These are phyloP conservation scores for Colletotrichum sp. DNA, from an alignment of 2,329 filamentous ascomycete genomes.

Conservation along the genomic window DNA sequence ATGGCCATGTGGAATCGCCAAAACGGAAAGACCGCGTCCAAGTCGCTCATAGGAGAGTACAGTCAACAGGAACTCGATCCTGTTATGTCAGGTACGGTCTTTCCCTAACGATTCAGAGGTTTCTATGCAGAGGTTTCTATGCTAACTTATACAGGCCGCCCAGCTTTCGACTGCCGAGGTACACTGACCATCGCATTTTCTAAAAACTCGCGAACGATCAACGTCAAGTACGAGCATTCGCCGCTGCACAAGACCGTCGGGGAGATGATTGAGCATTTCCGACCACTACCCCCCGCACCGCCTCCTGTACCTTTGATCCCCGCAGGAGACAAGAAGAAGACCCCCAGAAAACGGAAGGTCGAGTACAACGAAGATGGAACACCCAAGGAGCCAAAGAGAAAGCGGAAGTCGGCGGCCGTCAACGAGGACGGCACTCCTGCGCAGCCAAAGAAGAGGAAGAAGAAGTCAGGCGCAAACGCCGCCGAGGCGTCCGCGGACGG, in stretches of 20 bases:
- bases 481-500: neutral
- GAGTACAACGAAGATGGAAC: neutral
- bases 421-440: constrained; percentile 21
- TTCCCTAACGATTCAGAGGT: neutral
- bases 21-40: constrained; percentile 44
- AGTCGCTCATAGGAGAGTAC: constrained; percentile 51
- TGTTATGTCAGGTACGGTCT: constrained; percentile 44
- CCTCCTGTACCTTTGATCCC: constrained; percentile 26
- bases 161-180: constrained; percentile 65
- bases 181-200: constrained; percentile 55
- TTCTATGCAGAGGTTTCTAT: neutral
- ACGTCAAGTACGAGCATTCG: constrained; percentile 61
- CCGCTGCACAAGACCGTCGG: constrained; percentile 61
- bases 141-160: constrained; percentile 46
- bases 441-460: constrained; percentile 15
- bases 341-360: constrained; percentile 28
- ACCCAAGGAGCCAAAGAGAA: neutral
- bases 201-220: constrained; percentile 49
- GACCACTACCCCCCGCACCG: constrained; percentile 44
- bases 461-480: neutral
- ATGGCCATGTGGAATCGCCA: constrained; percentile 55
- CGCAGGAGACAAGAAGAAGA: constrained; percentile 28
- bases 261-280: constrained; percentile 51
- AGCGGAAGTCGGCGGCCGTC: constrained; percentile 20
- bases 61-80: constrained; percentile 53